These are phyloP conservation scores for Neotropicomus parvogracilis DNA, from an alignment of 1,284 basidiomycete genomes.

Conservation along the genomic window DNA sequence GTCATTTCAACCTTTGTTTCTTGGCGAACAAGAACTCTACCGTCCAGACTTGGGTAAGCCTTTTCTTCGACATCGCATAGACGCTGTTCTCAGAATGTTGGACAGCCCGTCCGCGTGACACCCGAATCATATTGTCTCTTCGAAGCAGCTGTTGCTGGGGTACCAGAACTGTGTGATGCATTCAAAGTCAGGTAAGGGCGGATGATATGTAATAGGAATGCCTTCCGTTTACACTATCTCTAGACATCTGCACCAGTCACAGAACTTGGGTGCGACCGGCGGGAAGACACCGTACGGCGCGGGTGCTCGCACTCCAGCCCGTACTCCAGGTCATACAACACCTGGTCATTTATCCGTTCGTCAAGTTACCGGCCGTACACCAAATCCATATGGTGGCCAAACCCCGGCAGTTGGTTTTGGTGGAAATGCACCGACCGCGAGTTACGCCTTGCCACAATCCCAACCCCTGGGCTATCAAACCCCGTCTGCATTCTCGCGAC, in stretches of 20 bases:
- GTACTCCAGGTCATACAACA: conserved; percentile 67
- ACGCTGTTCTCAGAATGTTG: conserved; percentile 10
- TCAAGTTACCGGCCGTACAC: conserved; percentile 58
- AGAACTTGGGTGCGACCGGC: conserved; percentile 55
- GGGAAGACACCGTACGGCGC: conserved; percentile 78
- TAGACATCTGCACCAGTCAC: conserved; percentile 78
- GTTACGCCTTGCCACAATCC: conserved; percentile 35
- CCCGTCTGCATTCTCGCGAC: conserved; percentile 44
- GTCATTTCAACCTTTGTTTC: conserved; percentile 93
- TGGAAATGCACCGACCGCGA: conserved; percentile 27
- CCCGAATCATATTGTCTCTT: conserved; percentile 90
- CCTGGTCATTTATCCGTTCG: conserved; percentile 74
- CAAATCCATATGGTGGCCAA: conserved; percentile 66
- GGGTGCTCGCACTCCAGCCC: conserved; percentile 71
- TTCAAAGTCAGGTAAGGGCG: conserved; percentile 84
- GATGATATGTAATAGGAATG: neutral
- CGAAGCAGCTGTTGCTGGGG: conserved; percentile 83
- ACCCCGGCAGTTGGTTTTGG: conserved; percentile 41
- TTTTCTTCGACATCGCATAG: neutral
- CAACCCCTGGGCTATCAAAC: conserved; percentile 62
- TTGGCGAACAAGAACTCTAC: conserved; percentile 86
- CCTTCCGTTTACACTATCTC: conserved; percentile 15
- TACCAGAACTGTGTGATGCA: conserved; percentile 89
- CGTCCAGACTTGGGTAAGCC: conserved; percentile 84
- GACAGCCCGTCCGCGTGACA: conserved; percentile 81